Conservation (phyloP, 2,329 filamentous ascomycete species). For the Aspergillus sojae region DNA sequence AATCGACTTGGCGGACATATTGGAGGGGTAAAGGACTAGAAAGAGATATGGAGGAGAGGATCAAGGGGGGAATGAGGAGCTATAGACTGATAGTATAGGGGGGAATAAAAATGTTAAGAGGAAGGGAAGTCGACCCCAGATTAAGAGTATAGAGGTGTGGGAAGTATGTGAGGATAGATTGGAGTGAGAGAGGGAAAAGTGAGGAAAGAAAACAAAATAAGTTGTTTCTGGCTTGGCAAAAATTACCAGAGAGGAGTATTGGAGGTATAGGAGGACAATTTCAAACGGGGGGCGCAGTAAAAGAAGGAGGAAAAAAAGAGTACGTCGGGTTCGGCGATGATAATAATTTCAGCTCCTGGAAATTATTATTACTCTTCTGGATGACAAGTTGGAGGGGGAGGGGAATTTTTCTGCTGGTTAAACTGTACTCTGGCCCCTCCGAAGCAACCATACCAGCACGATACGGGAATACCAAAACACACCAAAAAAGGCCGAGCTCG, state of each 20-base stretch:
- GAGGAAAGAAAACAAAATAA: conserved; percentile 20
- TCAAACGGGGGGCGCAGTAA: conserved; percentile 4
- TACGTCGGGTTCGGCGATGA: conserved; percentile 3
- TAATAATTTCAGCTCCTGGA: conserved; percentile 3
- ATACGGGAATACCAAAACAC: conserved; percentile 9
- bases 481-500: conserved; percentile 15
- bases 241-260: conserved; percentile 15
- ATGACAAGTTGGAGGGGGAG: conserved; percentile 6
- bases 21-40: conserved; percentile 8
- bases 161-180: conserved; percentile 5
- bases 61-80: conserved; percentile 8
- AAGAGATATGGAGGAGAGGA: conserved; percentile 8
- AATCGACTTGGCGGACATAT: conserved; percentile 95
- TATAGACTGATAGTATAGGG: conserved; percentile 8
- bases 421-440: neutral
- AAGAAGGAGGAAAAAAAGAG: neutral
- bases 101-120: conserved; percentile 3
- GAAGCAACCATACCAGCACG: neutral
- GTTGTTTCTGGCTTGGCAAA: conserved; percentile 12
- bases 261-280: conserved; percentile 17
- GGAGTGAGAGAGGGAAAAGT: conserved; percentile 16
- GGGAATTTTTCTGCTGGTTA: conserved; percentile 6
- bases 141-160: conserved; percentile 14
- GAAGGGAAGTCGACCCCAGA: conserved; percentile 20
- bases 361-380: conserved; percentile 4